Evolutionary conservation across 2,329 filamentous ascomycete species (phyloP), one percentile per base, ranked within the genome.

Genomic region (Botrytis hyacinthi): DNA sequence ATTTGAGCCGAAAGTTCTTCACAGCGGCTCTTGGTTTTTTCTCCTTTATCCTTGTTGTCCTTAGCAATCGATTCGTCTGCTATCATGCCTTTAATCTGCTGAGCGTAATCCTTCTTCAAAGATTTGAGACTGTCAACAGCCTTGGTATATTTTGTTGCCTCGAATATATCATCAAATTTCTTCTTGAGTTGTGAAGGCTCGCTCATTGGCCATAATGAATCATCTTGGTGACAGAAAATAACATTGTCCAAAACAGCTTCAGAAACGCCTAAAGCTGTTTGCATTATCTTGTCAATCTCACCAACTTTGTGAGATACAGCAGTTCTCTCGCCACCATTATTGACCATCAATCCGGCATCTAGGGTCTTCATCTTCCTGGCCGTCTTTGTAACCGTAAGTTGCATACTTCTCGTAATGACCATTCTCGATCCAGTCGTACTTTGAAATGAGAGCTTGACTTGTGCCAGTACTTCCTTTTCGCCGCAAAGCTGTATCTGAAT

Each of bases 191-290:
- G 89, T 0, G 89, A 85, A 0, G 96, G 94, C 79, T 97, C 93
- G 80, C 94, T 97, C 87, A 99, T 91, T 0, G 96, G 96, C 96
- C 96, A 99, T 42, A 98, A 84, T 40, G 95, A 98, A 78, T 99
- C 96, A 81, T 99, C 96, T 81, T 99, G 96, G 80, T 99, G 96
- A 81, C 96, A 99, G 83, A 99, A 99, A 78, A 99, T 98, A 81
- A 99, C 96, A 74, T 92, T 92, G 77, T 98, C 95, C 40, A 99
- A 87, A 72, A 99, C 91, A 20, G 96, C 95, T 72, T 91, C 91
- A 1, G 94, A 96, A 5, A 98, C 96, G 54, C 96, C 96, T 0
- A 99, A 87, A 77, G 93, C 92, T 77, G 93, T 89, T 0, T 95
- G 94, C 81, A 99, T 91, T 77, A 95, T 88, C 76, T 91, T 87